A percentile compares a stretch with the other conserved stretches of the same genome.
These are phyloP conservation scores for Boletus huronensis DNA, from an alignment of 768 basidiomycete species.

Conservation along the genomic window DNA sequence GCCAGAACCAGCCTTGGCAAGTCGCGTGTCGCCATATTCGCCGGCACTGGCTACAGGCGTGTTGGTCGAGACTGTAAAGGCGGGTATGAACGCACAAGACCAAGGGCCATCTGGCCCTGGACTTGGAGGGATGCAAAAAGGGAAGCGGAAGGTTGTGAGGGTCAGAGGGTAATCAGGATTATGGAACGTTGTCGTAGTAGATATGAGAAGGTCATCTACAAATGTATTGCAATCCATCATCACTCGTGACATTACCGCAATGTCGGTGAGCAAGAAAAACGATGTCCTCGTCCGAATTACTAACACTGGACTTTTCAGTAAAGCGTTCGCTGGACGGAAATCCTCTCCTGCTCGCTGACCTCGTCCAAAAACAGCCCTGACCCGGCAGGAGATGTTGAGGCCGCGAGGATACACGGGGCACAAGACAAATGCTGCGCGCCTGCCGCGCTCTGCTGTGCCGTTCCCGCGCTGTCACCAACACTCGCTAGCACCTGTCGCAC, in stretches of 20 bases:
- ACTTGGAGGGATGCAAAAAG: slow-evolving; percentile 47
- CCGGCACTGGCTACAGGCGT: slow-evolving; percentile 75
- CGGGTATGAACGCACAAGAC: slow-evolving; percentile 72
- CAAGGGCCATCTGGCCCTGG: slow-evolving; percentile 39
- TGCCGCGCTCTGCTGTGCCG: no score
- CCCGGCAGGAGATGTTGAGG: background rate
- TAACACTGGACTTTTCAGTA: background rate
- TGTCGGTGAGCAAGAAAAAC: background rate
- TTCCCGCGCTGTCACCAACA: no score
- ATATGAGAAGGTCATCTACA: slow-evolving; percentile 15
- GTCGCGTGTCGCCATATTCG: slow-evolving; percentile 75
- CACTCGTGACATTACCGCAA: background rate
- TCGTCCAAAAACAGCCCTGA: background rate
- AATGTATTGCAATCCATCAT: slow-evolving; percentile 17
- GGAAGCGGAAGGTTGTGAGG: slow-evolving; percentile 77
- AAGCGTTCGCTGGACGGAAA: background rate
- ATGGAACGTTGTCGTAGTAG: background rate
- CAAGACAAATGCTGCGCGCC: no score
- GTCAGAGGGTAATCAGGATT: slow-evolving; percentile 49
- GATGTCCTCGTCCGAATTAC: background rate
- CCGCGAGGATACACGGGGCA: no score
- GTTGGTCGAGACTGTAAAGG: slow-evolving; percentile 79
- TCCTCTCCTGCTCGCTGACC: background rate
- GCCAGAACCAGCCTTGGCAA: slow-evolving; percentile 68
- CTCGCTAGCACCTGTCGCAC: no score